Evolutionary conservation across 768 basidiomycete species (phyloP).

Genomic region (Dendrothele bispora): DNA sequence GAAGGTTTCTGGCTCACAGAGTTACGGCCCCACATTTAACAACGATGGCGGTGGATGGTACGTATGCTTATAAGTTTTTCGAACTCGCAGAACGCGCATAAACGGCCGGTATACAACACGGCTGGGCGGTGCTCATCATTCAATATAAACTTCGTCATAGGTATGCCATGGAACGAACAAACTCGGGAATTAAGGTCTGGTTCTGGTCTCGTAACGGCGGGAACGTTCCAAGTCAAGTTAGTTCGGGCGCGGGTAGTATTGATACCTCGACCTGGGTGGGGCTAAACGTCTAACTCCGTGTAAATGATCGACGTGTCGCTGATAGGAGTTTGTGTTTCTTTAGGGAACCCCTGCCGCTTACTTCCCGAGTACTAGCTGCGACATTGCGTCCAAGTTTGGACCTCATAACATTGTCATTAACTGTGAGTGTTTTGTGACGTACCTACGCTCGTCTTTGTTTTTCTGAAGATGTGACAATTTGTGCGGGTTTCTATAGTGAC

Average conservation of each 20-base stretch:
- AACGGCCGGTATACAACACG: not conserved
- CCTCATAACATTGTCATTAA: constrained; percentile 67
- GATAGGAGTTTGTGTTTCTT: not conserved
- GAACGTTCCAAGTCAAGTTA: constrained; percentile 48
- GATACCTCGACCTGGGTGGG: constrained; percentile 58
- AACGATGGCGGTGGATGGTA: constrained; percentile 59
- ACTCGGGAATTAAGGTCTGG: constrained; percentile 61
- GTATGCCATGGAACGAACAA: constrained; percentile 65
- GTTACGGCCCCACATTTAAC: constrained; percentile 62
- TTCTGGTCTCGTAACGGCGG: constrained; percentile 64
- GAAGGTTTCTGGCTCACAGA: constrained; percentile 31
- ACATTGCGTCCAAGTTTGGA: constrained; percentile 55
- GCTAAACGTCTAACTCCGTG: constrained; percentile 15
- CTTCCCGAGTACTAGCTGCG: constrained; percentile 61
- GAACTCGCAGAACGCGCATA: constrained; percentile 5
- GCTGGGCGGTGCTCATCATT: not conserved
- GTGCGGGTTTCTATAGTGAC: constrained; percentile 17
- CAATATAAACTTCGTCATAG: constrained; percentile 24
- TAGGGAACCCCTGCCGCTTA: constrained; percentile 58
- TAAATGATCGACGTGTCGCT: not conserved
- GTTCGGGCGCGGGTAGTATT: constrained; percentile 34
- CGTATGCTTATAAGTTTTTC: constrained; percentile 9
- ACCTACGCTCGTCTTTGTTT: not conserved
- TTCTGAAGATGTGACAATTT: not conserved
- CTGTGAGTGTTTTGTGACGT: constrained; percentile 12